Percentiles rank a stretch among this genome's conserved stretches.
These are phyloP conservation scores for Metarhizium robertsii DNA, from an alignment of 2,329 filamentous ascomycete genomes.

Conservation along the genomic window DNA sequence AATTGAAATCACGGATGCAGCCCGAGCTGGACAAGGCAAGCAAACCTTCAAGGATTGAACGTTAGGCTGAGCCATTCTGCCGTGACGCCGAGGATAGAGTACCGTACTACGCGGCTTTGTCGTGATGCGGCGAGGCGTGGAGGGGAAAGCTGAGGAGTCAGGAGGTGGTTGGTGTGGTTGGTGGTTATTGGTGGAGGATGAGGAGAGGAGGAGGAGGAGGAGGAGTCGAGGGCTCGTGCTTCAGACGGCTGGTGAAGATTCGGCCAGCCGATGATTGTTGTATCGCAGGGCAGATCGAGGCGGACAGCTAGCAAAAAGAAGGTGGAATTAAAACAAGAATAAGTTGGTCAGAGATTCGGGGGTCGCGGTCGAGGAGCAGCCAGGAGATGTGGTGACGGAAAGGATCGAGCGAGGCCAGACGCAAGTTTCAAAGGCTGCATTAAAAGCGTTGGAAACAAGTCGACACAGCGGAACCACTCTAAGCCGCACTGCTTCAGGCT, in stretches of 20 bases:
- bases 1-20: slow-evolving; percentile 9
- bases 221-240: slow-evolving; percentile 14
- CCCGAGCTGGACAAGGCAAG: neutral
- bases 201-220: slow-evolving; percentile 5
- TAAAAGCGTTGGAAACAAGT: no score
- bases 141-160: neutral
- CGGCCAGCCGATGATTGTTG: neutral
- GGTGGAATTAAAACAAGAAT: neutral
- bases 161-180: neutral
- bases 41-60: slow-evolving; percentile 87
- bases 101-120: neutral
- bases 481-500: neutral
- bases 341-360: neutral
- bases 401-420: neutral
- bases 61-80: slow-evolving; percentile 65
- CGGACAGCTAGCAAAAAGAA: neutral
- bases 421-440: neutral
- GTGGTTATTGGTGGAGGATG: neutral
- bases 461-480: no score
- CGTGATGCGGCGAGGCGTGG: slow-evolving; percentile 4
- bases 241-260: slow-evolving; percentile 5
- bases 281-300: neutral
- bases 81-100: neutral
- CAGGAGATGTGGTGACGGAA: neutral
- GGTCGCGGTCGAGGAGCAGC: neutral